Evolutionary conservation across 805 yeast genomes (phyloP), one percentile per base, ranked within the genome.

Genomic region (Sungouiozyma intestinalis): DNA sequence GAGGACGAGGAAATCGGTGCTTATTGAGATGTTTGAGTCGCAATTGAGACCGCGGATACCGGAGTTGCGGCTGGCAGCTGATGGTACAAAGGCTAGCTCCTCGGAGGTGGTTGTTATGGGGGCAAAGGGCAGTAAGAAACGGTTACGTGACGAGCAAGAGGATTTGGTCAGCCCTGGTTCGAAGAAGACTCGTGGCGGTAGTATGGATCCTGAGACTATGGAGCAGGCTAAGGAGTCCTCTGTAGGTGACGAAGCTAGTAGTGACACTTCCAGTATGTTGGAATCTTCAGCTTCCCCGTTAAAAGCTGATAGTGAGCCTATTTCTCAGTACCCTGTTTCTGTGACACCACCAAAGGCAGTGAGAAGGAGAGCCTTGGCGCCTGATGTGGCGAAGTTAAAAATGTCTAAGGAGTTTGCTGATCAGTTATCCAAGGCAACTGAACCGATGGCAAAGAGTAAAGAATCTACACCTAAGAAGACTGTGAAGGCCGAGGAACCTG

Each of bases 1-100:
- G 1, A 67, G 72, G 36, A 80, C 86, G 6, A 83, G 78, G 54
- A 88, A 88, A 58, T 62, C 74, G 3, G 77, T 74, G 8, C 67
- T 86, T 44, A 58, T 86, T 2, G 64, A 65, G 15, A 43, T 81
- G 16, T 85, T 78, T 62, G 65, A 73, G 15, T 55, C 63, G 2
- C 58, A 79, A 8, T 64, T 85, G 39, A 64, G 63, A 15, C 76
- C 84, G 2, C 62, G 66, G 7, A 65, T 81, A 1, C 59, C 63
- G 0, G 50, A 60, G 38, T 58, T 75, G 33, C 62, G 75, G 44
- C 57, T 55, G 13, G 54, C 46, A 44, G 51, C 55, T 42, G 48
- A 51, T 3, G 55, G 51, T 35, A 43, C 35, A 11, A 19, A 35
- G 21, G 43, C 49, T 16, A 42, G 41, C 24, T 35, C 71, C 4